These are phyloP conservation scores for Cutaneotrichosporon sp. DNA, from an alignment of 1,284 basidiomycete genomes.

Conservation along the genomic window DNA sequence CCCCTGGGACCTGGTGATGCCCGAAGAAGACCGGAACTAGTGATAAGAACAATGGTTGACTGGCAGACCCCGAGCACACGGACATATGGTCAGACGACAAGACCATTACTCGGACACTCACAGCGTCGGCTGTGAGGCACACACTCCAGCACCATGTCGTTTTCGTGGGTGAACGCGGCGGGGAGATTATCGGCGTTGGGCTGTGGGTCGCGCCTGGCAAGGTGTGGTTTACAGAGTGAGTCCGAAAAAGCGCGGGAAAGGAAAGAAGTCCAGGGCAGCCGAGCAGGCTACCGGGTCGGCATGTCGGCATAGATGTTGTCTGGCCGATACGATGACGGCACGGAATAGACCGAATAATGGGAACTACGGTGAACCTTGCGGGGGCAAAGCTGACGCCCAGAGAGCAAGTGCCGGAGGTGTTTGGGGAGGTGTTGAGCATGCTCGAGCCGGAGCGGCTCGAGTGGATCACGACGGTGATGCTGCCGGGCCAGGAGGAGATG, in stretches of 20 bases:
- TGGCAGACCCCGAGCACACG: conserved; percentile 2
- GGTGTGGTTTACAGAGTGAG: conserved; percentile 9
- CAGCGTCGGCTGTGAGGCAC: neutral
- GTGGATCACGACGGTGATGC: conserved; percentile 62
- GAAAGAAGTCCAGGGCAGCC: no score
- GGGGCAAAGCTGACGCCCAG: conserved; percentile 1
- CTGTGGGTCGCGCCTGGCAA: conserved; percentile 3
- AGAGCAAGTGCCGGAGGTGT: neutral
- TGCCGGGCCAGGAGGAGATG: conserved; percentile 41
- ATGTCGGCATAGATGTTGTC: no score
- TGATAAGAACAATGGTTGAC: neutral
- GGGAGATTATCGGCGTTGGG: neutral
- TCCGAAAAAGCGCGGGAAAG: no score
- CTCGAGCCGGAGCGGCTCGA: neutral
- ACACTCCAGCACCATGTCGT: neutral
- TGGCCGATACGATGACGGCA: no score
- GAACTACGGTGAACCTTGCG: no score
- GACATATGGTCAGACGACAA: conserved; percentile 2
- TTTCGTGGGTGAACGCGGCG: neutral
- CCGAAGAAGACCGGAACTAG: no score
- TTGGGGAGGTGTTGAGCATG: neutral
- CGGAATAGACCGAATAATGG: no score
- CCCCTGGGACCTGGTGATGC: no score
- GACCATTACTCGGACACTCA: conserved; percentile 3
- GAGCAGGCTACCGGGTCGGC: no score